Evolutionary conservation across 2,329 filamentous ascomycete species (phyloP).

Genomic region (Alternaria ventricosa): DNA sequence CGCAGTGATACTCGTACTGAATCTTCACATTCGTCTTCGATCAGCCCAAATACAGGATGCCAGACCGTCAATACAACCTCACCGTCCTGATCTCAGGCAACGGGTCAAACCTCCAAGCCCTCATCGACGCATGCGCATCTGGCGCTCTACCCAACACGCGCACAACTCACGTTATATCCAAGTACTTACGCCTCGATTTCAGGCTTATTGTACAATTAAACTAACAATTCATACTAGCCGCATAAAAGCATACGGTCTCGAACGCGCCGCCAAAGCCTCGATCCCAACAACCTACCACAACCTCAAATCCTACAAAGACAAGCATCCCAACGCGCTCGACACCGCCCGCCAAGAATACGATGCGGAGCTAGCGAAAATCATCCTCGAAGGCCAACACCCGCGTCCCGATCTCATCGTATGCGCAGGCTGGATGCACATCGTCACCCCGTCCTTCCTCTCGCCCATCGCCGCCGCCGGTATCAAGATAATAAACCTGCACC

Average conservation of each 20-base stretch:
- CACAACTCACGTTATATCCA: constrained; percentile 69
- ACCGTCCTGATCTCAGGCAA: constrained; percentile 68
- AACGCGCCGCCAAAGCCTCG: constrained; percentile 62
- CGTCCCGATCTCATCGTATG: constrained; percentile 77
- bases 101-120: constrained; percentile 80
- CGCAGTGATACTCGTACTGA: neutral
- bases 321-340: constrained; percentile 58
- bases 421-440: constrained; percentile 85
- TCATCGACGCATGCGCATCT: constrained; percentile 67
- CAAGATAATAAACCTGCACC: constrained; percentile 82
- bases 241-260: constrained; percentile 69
- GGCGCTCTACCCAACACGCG: constrained; percentile 57
- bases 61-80: constrained; percentile 56
- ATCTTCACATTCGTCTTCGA: neutral
- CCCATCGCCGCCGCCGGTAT: constrained; percentile 69
- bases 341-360: constrained; percentile 73
- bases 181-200: constrained; percentile 25
- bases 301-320: constrained; percentile 76
- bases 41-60: constrained; percentile 18
- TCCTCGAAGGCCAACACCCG: constrained; percentile 62
- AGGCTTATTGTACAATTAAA: neutral
- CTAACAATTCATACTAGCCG: constrained; percentile 24
- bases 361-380: constrained; percentile 71
- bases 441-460: constrained; percentile 71
- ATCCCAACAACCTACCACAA: constrained; percentile 85